phyloP scores from a whole-genome alignment of 1,284 basidiomycete genomes.

The Papiliotrema terrestris region DNA sequence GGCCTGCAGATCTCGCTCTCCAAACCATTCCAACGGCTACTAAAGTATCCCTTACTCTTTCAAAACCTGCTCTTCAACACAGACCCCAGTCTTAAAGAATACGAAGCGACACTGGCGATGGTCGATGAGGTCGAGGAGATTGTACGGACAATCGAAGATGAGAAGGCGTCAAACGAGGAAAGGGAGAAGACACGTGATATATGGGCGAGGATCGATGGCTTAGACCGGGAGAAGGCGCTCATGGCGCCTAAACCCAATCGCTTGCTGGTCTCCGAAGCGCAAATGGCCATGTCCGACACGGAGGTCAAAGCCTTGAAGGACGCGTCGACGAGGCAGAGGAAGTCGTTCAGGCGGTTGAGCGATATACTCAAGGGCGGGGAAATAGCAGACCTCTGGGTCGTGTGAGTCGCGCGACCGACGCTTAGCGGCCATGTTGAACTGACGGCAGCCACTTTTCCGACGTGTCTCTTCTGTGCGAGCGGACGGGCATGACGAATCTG shows the following conservation, averaged over 20 bases:
- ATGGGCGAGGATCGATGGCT: slow-evolving; percentile 90
- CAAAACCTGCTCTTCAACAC: slow-evolving; percentile 95
- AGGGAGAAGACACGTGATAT: slow-evolving; percentile 90
- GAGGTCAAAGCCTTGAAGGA: slow-evolving; percentile 52
- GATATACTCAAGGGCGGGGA: slow-evolving; percentile 54
- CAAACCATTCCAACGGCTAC: slow-evolving; percentile 92
- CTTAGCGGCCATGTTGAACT: neutral
- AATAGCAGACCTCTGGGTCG: slow-evolving; percentile 86
- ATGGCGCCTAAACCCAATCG: slow-evolving; percentile 85
- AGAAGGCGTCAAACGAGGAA: slow-evolving; percentile 94
- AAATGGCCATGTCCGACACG: slow-evolving; percentile 49
- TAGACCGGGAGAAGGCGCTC: slow-evolving; percentile 71
- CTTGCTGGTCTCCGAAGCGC: slow-evolving; percentile 77
- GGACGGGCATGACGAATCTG: slow-evolving; percentile 81
- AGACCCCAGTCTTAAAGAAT: slow-evolving; percentile 94
- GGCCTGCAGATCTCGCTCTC: slow-evolving; percentile 89
- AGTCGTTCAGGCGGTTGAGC: slow-evolving; percentile 74
- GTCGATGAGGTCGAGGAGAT: slow-evolving; percentile 94
- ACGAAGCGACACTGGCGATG: slow-evolving; percentile 92
- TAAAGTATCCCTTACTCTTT: slow-evolving; percentile 96
- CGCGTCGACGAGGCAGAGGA: slow-evolving; percentile 55
- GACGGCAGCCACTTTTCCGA: slow-evolving; percentile 71
- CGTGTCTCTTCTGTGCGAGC: slow-evolving; percentile 85
- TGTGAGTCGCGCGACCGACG: slow-evolving; percentile 48
- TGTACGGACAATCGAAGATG: slow-evolving; percentile 92